phyloP scores from a whole-genome alignment of 2,329 filamentous ascomycete species.

The Simplicillium aogashimaense region DNA sequence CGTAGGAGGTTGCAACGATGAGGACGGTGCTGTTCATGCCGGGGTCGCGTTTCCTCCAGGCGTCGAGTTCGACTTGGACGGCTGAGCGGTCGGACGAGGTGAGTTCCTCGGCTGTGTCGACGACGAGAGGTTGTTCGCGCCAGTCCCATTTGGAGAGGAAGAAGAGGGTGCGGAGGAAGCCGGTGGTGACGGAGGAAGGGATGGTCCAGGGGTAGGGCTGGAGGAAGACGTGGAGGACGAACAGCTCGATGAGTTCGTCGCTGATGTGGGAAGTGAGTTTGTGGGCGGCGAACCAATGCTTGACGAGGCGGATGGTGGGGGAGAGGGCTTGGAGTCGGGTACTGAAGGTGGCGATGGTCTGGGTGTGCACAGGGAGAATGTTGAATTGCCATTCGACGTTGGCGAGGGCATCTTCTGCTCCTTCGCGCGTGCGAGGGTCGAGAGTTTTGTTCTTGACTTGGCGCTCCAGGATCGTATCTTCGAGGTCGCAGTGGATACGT shows the following conservation, averaged over 20 bases:
- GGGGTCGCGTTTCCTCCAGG: slow-evolving; percentile 82
- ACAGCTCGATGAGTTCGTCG: slow-evolving; percentile 75
- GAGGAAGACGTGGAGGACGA: slow-evolving; percentile 70
- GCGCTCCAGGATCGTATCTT: slow-evolving; percentile 71
- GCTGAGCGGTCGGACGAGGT: slow-evolving; percentile 47
- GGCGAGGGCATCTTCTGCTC: slow-evolving; percentile 59
- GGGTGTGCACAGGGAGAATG: slow-evolving; percentile 67
- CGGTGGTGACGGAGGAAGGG: slow-evolving; percentile 68
- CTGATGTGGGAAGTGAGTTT: slow-evolving; percentile 67
- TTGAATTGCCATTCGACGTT: slow-evolving; percentile 62
- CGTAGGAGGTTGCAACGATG: slow-evolving; percentile 71
- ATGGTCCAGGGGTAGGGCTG: slow-evolving; percentile 70
- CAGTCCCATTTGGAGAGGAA: slow-evolving; percentile 88
- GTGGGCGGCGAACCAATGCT: slow-evolving; percentile 83
- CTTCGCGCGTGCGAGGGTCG: slow-evolving; percentile 55
- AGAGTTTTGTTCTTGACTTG: slow-evolving; percentile 64
- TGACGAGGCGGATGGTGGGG: slow-evolving; percentile 71
- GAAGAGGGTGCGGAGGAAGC: slow-evolving; percentile 70
- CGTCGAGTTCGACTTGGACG: slow-evolving; percentile 64
- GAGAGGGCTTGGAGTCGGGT: slow-evolving; percentile 74
- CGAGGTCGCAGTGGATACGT: slow-evolving; percentile 81
- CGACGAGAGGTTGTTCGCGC: slow-evolving; percentile 69
- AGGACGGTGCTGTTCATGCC: slow-evolving; percentile 75
- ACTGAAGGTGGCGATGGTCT: slow-evolving; percentile 69
- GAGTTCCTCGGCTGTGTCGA: slow-evolving; percentile 60